These are phyloP conservation scores for Cryptococcus neoformans DNA, from an alignment of 1,284 basidiomycete genomes.

Conservation along the genomic window DNA sequence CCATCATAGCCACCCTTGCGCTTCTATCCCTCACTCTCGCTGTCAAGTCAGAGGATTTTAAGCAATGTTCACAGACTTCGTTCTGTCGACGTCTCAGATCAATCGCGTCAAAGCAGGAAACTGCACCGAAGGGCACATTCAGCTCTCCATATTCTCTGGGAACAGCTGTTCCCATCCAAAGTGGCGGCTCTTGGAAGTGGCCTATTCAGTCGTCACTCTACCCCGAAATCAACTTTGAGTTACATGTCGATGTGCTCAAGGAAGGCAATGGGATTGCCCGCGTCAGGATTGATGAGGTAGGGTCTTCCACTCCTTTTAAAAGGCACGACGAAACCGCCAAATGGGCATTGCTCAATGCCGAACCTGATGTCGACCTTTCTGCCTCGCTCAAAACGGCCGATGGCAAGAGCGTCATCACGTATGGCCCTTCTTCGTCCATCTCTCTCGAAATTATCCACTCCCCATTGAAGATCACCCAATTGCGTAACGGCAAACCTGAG, in stretches of 20 bases:
- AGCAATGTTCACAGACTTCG: constrained; percentile 81
- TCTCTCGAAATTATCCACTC: constrained; percentile 63
- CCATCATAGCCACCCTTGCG: background rate
- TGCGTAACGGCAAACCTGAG: constrained; percentile 72
- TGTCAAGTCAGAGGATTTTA: constrained; percentile 70
- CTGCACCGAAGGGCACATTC: constrained; percentile 58
- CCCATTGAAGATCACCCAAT: constrained; percentile 69
- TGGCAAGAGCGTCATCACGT: constrained; percentile 48
- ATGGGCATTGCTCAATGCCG: constrained; percentile 68
- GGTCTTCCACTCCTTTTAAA: constrained; percentile 59
- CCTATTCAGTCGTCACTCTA: constrained; percentile 72
- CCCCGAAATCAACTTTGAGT: constrained; percentile 71
- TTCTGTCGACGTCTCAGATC: constrained; percentile 87
- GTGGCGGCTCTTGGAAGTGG: constrained; percentile 54
- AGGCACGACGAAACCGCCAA: constrained; percentile 84
- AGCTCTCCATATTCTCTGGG: constrained; percentile 79
- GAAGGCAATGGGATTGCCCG: constrained; percentile 70
- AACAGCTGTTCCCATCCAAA: constrained; percentile 50
- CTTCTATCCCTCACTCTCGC: constrained; percentile 6
- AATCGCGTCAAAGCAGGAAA: constrained; percentile 65
- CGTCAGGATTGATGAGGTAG: constrained; percentile 79
- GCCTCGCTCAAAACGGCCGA: constrained; percentile 53
- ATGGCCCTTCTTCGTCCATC: constrained; percentile 26
- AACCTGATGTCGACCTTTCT: constrained; percentile 59
- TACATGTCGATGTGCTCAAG: constrained; percentile 75